A percentile compares a stretch with the other conserved stretches of the same genome.
Evolutionary conservation across 805 yeast species (phyloP).

Genomic region (Candida caryicola): DNA sequence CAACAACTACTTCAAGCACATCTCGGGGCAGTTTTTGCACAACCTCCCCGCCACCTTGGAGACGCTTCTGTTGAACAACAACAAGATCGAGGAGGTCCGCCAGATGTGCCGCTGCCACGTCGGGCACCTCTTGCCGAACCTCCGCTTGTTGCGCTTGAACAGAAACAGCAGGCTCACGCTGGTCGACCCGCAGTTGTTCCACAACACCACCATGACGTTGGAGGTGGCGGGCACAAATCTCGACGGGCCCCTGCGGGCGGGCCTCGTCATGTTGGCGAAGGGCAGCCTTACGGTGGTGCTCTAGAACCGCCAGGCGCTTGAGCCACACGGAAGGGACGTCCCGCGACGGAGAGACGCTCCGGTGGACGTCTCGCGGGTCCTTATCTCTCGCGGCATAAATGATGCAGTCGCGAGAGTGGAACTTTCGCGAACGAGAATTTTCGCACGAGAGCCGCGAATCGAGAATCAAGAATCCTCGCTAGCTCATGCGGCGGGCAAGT

Average conservation of each 20-base stretch:
- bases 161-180: background rate
- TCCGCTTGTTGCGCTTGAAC: slow-evolving; percentile 9
- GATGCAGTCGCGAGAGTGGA: too few relatives aligned
- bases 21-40: slow-evolving; percentile 18
- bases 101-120: background rate
- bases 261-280: background rate
- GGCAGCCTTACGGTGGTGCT: background rate
- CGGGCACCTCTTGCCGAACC: slow-evolving; percentile 7
- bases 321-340: too few relatives aligned
- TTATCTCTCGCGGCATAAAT: too few relatives aligned
- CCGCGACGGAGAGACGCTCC: too few relatives aligned
- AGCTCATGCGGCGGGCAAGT: too few relatives aligned
- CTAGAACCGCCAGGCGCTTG: too few relatives aligned
- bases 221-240: slow-evolving; percentile 1
- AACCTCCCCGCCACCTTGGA: slow-evolving; percentile 29
- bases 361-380: too few relatives aligned
- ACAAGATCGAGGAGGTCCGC: slow-evolving; percentile 9
- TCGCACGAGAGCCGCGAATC: too few relatives aligned
- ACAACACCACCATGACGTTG: background rate
- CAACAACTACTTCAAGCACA: slow-evolving; percentile 19
- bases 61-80: slow-evolving; percentile 20
- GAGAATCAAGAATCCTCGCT: too few relatives aligned
- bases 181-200: slow-evolving; percentile 1
- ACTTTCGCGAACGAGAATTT: too few relatives aligned
- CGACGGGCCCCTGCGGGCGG: background rate